Evolutionary conservation across 2,329 filamentous ascomycete genomes (phyloP), one percentile per base, ranked within the genome.

Genomic region (Dryadomyces quercus-mongolicae): DNA sequence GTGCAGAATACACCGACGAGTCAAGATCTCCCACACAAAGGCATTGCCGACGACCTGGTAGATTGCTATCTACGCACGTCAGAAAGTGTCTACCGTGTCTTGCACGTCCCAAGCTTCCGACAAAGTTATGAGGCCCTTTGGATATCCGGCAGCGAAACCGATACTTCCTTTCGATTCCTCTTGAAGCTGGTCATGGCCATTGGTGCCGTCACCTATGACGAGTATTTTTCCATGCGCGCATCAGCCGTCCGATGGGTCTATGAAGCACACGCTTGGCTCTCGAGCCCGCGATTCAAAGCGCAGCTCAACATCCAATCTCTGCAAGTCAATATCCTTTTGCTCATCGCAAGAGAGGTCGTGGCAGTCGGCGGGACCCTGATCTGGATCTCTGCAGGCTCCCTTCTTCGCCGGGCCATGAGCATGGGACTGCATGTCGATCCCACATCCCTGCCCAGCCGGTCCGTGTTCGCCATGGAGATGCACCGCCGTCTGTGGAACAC

Each of bases 41-140:
- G 65, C 0, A 56, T 79, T 1, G 72, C 75, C 0, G 77, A 82
- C 56, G 64, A 71, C 53, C 69, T 82, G 1, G 66, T 82, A 10
- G 68, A 74, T 8, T 65, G 68, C 31, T 82, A 82, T 64, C 64
- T 84, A 20, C 67, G 76, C 49, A 75, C 74, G 1, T 72, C 77
- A 45, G 79, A 84, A 60, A 74, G 75, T 2, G 72, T 77, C 15
- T 72, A 77, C 57, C 73, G 81, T 2, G 71, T 85, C 25, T 56
- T 85, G 13, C 76, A 85, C 61, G 62, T 78, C 1, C 79, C 80
- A 0, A 74, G 72, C 0, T 84, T 85, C 57, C 67, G 71, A 48
- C 68, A 68, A 7, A 74, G 80, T 31, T 84, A 82, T 58, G 67
- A 71, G 18, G 59, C 62, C 2, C 74, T 74, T 60, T 79, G 74